Base-by-base conservation (phyloP, 2,329 filamentous ascomycete genomes). In the Colletotrichum theobromicola region DNA sequence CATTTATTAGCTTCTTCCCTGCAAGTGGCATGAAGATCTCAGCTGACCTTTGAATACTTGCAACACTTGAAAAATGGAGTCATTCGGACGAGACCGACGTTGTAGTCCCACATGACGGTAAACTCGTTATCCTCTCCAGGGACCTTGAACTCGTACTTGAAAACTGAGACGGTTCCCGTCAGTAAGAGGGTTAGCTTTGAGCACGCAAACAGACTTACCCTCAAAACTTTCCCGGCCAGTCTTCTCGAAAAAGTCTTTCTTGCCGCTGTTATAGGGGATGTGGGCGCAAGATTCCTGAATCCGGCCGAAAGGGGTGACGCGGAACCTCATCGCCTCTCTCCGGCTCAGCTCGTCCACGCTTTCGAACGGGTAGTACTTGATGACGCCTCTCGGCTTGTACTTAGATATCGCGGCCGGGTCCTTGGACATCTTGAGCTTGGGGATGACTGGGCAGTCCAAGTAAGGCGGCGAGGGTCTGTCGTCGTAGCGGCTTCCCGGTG, bases 81-180 rank as follows among this genome's bases (percentile, higher is more conserved):
- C 84, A 98, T 97, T 76, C 96, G 93, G 76, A 98, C 96, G 34
- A 98, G 92, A 10, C 97, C 97, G 76, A 96, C 92, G 79, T 97
- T 96, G 86, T 98, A 98, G 83, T 99, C 97, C 97, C 97, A 99
- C 91, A 98, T 95, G 75, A 98, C 92, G 1, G 90, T 91, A 82
- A 94, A 96, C 67, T 90, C 88, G 76, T 88, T 89, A 3, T 93
- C 89, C 60, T 94, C 90, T 13, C 88, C 91, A 1, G 94, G 94
- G 5, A 93, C 82, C 78, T 88, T 90, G 87, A 97, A 98, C 42
- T 91, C 92, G 83, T 98, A 98, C 79, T 95, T 92, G 82, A 96
- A 96, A 30, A 95, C 94, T 97, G 76, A 60, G 67, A n/a, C n/a
- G 53, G 18, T n/a, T 7, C 57, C 28, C 34, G 24, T 76, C 65